Conservation (phyloP, 331 rosid species). For the Rhamnella rubrinervis region DNA sequence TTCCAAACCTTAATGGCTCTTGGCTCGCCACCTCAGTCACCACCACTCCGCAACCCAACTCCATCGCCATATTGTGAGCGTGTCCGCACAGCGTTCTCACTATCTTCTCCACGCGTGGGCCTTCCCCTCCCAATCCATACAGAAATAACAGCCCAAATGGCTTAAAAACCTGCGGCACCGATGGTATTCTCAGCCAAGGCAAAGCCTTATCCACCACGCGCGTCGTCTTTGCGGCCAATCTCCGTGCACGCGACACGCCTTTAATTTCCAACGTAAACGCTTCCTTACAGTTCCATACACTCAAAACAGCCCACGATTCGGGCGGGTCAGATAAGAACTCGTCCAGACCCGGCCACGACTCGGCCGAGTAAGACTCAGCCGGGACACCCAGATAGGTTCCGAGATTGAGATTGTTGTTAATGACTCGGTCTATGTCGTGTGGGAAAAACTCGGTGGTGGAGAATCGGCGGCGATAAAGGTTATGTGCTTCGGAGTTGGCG, state of each 20-base stretch:
- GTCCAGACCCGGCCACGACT: constrained; percentile 15
- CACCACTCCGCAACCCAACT: constrained; percentile 30
- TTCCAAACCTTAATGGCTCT: constrained; percentile 28
- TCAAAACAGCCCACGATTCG: constrained; percentile 26
- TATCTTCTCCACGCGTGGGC: constrained; percentile 7
- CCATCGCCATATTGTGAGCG: constrained; percentile 32
- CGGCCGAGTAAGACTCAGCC: background rate
- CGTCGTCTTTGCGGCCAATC: constrained; percentile 17
- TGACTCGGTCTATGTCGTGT: constrained; percentile 26
- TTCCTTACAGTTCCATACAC: constrained; percentile 38
- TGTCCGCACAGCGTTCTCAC: constrained; percentile 21
- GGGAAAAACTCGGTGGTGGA: constrained; percentile 35
- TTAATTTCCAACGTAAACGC: constrained; percentile 19
- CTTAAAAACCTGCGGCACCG: constrained; percentile 24
- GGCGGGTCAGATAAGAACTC: constrained; percentile 14
- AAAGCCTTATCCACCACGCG: constrained; percentile 27
- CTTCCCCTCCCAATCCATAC: constrained; percentile 33
- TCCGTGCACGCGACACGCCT: constrained; percentile 17
- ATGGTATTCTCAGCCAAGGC: constrained; percentile 30
- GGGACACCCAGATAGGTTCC: constrained; percentile 30
- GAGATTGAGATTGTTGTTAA: constrained; percentile 23
- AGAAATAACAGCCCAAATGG: constrained; percentile 33
- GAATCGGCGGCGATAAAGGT: constrained; percentile 32
- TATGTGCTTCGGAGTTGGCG: constrained; percentile 6
- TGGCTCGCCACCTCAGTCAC: constrained; percentile 29